phyloP scores from a whole-genome alignment of 768 basidiomycete genomes.

The Trametes maxima region DNA sequence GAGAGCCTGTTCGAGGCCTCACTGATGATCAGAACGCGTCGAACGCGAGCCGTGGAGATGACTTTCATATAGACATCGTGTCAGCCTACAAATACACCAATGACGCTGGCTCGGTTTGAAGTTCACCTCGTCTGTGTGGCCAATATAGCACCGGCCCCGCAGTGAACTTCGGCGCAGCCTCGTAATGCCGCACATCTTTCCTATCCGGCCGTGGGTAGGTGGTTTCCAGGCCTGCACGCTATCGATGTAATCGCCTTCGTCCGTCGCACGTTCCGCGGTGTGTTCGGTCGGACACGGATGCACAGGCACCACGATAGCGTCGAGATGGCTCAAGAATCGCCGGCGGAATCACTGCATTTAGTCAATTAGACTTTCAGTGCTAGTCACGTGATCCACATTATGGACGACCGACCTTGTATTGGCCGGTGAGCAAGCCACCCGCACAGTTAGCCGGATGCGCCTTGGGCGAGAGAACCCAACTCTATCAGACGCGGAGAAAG shows the following conservation, averaged over 20 bases:
- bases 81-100: not conserved
- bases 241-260: constrained; percentile 13
- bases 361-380: constrained; percentile 25
- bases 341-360: constrained; percentile 16
- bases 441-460: constrained; percentile 7
- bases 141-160: constrained; percentile 9
- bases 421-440: not conserved
- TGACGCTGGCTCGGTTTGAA: not conserved
- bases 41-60: not conserved
- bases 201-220: constrained; percentile 7
- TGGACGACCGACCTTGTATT: constrained; percentile 16
- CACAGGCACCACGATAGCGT: constrained; percentile 16
- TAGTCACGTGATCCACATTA: constrained; percentile 18
- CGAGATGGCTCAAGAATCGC: constrained; percentile 12
- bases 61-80: not conserved
- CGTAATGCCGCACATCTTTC: constrained; percentile 7
- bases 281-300: constrained; percentile 2
- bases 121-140: constrained; percentile 1
- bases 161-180: not conserved
- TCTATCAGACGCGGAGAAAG: constrained; percentile 23
- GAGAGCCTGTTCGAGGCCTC: constrained; percentile 1
- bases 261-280: constrained; percentile 15
- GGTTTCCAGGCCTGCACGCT: constrained; percentile 11
- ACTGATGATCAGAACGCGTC: constrained; percentile 8
- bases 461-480: constrained; percentile 16